These are phyloP conservation scores for Petunia secreta DNA, from an alignment of 257 asterid species.

Conservation along the genomic window DNA sequence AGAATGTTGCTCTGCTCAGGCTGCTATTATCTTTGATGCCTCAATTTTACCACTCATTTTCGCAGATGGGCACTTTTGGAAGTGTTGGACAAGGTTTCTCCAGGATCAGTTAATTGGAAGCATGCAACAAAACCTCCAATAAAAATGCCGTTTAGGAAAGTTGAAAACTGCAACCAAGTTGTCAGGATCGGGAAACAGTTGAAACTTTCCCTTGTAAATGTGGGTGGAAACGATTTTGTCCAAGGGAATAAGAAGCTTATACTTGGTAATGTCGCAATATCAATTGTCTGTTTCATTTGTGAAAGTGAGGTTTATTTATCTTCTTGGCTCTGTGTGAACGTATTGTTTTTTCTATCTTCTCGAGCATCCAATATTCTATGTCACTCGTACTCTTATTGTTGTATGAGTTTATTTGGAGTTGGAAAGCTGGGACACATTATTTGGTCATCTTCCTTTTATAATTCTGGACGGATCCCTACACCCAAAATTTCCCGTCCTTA, in stretches of 20 bases:
- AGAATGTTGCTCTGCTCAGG: neutral
- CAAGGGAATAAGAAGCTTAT: constrained; percentile 97
- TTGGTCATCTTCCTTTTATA: no score
- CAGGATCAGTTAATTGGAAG: constrained; percentile 90
- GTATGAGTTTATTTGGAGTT: no score
- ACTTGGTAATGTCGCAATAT: constrained; percentile 65
- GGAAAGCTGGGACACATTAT: no score
- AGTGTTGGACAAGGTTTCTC: constrained; percentile 79
- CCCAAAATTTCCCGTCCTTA: no score
- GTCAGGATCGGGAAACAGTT: constrained; percentile 78
- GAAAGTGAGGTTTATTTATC: constrained; percentile 15
- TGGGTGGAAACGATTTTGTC: constrained; percentile 94
- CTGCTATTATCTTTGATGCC: constrained; percentile 1
- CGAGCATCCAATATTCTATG: neutral
- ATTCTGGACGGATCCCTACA: no score
- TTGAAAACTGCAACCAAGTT: constrained; percentile 96
- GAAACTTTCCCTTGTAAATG: constrained; percentile 90
- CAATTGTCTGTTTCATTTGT: constrained; percentile 21
- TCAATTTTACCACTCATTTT: neutral
- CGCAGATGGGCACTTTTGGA: constrained; percentile 89
- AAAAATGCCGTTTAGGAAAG: constrained; percentile 93
- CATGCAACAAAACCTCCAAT: constrained; percentile 95
- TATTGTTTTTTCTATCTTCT: neutral
- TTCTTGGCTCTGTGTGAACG: neutral
- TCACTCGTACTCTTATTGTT: no score